Conservation (phyloP, 768 basidiomycete genomes). For the Kwoniella shandongensis region DNA sequence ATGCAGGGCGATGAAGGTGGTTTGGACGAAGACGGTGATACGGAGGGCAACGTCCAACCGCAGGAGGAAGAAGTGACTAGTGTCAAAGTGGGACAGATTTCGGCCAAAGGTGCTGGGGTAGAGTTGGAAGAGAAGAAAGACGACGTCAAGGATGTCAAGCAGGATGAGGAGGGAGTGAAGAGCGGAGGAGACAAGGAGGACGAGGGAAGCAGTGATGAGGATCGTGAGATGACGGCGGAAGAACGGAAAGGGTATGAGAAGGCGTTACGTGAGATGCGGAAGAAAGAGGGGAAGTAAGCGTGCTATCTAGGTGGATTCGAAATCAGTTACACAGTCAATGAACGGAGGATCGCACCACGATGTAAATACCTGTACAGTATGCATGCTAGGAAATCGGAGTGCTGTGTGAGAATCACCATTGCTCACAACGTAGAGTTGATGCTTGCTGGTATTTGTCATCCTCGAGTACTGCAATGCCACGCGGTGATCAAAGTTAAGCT, state of each 20-base stretch:
- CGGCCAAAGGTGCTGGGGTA: neutral
- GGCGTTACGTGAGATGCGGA: slow-evolving; percentile 27
- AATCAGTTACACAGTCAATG: too few species aligned
- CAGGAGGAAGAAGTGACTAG: neutral
- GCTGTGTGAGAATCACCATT: too few species aligned
- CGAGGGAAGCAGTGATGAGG: slow-evolving; percentile 7
- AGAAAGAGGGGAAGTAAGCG: slow-evolving; percentile 55
- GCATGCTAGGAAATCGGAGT: too few species aligned
- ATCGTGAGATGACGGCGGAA: slow-evolving; percentile 21
- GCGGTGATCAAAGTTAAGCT: too few species aligned
- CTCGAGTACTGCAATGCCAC: too few species aligned
- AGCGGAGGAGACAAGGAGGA: neutral
- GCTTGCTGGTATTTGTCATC: too few species aligned
- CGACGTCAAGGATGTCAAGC: neutral
- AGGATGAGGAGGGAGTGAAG: neutral
- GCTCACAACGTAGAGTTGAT: too few species aligned
- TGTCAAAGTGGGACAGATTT: neutral
- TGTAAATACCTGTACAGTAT: too few species aligned
- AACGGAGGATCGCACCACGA: too few species aligned
- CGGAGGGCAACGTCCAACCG: neutral
- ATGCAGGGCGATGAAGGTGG: slow-evolving; percentile 21
- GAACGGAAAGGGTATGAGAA: slow-evolving; percentile 40
- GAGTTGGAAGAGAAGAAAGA: neutral
- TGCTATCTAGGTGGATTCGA: too few species aligned
- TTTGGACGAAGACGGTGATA: slow-evolving; percentile 17